Base-by-base conservation (phyloP, 2,329 filamentous ascomycete genomes). In the Capronia epimyces region DNA sequence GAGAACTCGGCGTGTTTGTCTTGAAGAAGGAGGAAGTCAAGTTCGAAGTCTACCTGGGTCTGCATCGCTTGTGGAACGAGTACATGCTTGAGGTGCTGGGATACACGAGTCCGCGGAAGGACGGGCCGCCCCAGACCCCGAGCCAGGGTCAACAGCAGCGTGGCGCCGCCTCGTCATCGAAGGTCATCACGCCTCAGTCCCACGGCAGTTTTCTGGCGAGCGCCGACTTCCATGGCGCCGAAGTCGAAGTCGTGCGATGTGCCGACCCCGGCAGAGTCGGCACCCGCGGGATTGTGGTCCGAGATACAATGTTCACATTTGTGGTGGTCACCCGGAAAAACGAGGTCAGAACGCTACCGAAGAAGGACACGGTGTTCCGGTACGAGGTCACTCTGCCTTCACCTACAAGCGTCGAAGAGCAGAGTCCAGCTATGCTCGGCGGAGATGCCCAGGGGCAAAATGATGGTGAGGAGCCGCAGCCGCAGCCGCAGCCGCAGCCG, bases 201-300 rank as follows among this genome's bases (percentile, higher is more conserved):
- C 68, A 71, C 57, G 73, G 73, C 16, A 67, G 65, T 46, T 86
- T 93, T 67, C 72, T 98, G 27, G 83, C 81, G 39, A 88, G 84
- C 50, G 91, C 90, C 1, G 93, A 98, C 69, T 91, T 89, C 63
- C 90, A 97, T 66, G 93, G 93, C 1, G 90, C 91, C 13, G 74
- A 82, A 60, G 67, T 96, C 16, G 82, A 89, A 70, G 88, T 97
- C 18, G 86, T 91, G 49, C 73, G 90, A 61, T 93, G 89, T 67
- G 72, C 80, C 24, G 96, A 90, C 66, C 80, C 85, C 13, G 83
- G 86, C 47, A 77, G 91, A 13, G 90, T 98, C 0, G 91, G 93
- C 0, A 70, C 91, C 47, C 80, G 76, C 62, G 93, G 93, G 13
- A 91, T 97, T 61, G 86, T 97, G 53, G 82, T 96, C 34, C 83